phyloP scores from a whole-genome alignment of 106 monocot genomes.

The Allium sativum region DNA sequence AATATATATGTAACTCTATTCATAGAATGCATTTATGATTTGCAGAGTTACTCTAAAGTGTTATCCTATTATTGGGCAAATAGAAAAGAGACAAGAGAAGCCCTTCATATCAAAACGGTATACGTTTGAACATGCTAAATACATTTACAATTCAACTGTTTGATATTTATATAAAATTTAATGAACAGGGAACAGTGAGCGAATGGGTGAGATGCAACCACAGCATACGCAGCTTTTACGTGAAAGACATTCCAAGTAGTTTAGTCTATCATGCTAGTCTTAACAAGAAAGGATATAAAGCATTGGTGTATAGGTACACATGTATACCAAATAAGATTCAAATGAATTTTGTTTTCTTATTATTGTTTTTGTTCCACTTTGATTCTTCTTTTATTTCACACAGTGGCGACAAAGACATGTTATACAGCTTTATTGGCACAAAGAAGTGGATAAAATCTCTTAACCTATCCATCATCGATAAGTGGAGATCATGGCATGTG shows the following conservation, averaged over 20 bases:
- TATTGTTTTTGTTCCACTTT: not conserved
- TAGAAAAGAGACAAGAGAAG: slow-evolving; percentile 6
- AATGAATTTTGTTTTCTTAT: not conserved
- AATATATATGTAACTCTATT: too few species aligned
- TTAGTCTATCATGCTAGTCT: slow-evolving; percentile 22
- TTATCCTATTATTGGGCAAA: slow-evolving; percentile 35
- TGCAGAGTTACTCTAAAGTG: slow-evolving; percentile 25
- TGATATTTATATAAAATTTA: not conserved
- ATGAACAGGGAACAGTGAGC: slow-evolving; percentile 8
- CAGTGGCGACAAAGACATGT: slow-evolving; percentile 39
- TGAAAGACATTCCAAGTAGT: not conserved
- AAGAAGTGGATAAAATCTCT: slow-evolving; percentile 35
- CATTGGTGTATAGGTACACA: slow-evolving; percentile 33
- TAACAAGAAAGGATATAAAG: slow-evolving; percentile 36
- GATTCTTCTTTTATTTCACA: not conserved
- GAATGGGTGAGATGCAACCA: slow-evolving; percentile 14
- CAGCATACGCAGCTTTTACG: not conserved
- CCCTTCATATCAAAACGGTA: slow-evolving; percentile 36
- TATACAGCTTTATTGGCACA: slow-evolving; percentile 27
- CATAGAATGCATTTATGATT: too few species aligned
- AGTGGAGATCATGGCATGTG: slow-evolving; percentile 36
- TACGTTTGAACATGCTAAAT: not conserved
- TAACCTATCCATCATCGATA: slow-evolving; percentile 17
- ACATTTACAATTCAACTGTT: not conserved
- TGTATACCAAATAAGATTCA: not conserved